Percentiles rank a stretch among this genome's conserved stretches.
Evolutionary conservation across 2,329 filamentous ascomycete genomes (phyloP).

Genomic region (Alternaria metachromatica): DNA sequence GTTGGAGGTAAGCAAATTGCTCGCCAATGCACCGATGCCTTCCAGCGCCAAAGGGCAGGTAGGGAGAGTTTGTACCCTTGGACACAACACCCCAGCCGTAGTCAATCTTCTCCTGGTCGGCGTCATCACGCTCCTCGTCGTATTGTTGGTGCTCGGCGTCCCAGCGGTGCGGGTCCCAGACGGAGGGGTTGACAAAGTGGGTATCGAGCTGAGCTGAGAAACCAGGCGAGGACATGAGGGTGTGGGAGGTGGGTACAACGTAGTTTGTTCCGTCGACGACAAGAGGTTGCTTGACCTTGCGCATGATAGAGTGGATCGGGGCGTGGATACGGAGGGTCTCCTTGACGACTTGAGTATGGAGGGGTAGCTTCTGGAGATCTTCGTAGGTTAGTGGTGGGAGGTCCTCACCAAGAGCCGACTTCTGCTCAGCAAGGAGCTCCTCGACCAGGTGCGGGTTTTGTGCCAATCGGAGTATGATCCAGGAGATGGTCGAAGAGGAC

Average conservation of each 20-base stretch:
- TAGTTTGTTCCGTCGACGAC: conserved; percentile 81
- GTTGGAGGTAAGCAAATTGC: conserved; percentile 92
- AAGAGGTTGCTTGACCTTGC: conserved; percentile 89
- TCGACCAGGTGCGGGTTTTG: conserved; percentile 78
- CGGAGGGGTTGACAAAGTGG: conserved; percentile 81
- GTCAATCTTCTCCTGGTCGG: conserved; percentile 77
- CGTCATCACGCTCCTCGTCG: conserved; percentile 58
- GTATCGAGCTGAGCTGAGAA: conserved; percentile 74
- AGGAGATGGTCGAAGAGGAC: conserved; percentile 81
- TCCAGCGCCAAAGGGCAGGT: conserved; percentile 92
- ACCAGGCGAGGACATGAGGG: conserved; percentile 83
- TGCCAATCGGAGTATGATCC: conserved; percentile 84
- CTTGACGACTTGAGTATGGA: conserved; percentile 86
- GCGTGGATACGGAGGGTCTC: conserved; percentile 91
- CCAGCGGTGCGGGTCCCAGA: conserved; percentile 95
- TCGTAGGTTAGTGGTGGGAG: conserved; percentile 79
- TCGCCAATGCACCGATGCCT: conserved; percentile 95
- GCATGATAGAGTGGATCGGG: conserved; percentile 94
- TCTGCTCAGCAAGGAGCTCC: conserved; percentile 83
- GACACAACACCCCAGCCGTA: conserved; percentile 93
- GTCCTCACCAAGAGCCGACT: conserved; percentile 73
- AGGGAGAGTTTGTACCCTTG: conserved; percentile 88
- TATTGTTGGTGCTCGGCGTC: conserved; percentile 64
- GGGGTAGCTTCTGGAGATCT: conserved; percentile 75
- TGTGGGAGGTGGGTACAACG: conserved; percentile 80